Percentiles rank a stretch among this genome's conserved stretches.
phyloP scores from a whole-genome alignment of 805 yeast genomes.

The Ogataea nonfermentans region DNA sequence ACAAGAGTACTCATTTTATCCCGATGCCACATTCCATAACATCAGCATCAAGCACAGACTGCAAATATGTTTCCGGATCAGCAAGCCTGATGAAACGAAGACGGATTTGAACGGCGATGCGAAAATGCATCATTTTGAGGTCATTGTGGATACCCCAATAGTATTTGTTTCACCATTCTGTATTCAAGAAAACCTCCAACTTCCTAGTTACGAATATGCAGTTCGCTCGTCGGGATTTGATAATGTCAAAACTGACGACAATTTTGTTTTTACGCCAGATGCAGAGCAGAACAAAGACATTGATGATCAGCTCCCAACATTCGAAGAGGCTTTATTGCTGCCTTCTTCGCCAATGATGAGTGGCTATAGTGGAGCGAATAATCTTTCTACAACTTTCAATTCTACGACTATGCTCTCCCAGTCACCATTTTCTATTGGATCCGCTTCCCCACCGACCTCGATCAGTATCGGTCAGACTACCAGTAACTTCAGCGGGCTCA shows the following conservation, averaged over 20 bases:
- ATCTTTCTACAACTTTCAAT: constrained; percentile 34
- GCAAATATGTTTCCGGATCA: constrained; percentile 67
- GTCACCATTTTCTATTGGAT: constrained; percentile 37
- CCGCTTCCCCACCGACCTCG: constrained; percentile 26
- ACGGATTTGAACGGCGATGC: constrained; percentile 30
- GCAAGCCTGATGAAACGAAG: constrained; percentile 53
- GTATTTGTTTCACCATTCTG: constrained; percentile 46
- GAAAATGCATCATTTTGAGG: constrained; percentile 72
- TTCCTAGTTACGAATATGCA: constrained; percentile 40
- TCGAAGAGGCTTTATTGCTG: constrained; percentile 59
- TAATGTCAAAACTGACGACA: constrained; percentile 1
- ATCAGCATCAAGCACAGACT: constrained; percentile 64
- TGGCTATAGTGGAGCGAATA: constrained; percentile 35
- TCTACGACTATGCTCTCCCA: constrained; percentile 34
- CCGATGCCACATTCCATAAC: constrained; percentile 64
- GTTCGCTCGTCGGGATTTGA: constrained; percentile 24
- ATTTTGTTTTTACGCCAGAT: constrained; percentile 14
- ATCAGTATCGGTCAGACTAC: constrained; percentile 10
- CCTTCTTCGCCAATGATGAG: constrained; percentile 46
- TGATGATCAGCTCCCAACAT: constrained; percentile 47
- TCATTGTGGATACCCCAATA: constrained; percentile 75
- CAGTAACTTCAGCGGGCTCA: constrained; percentile 5
- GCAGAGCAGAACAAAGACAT: constrained; percentile 13
- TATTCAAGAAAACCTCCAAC: constrained; percentile 33
- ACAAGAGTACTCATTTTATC: constrained; percentile 40